phyloP scores from a whole-genome alignment of 345 rosid genomes.

The Populus deltoides region DNA sequence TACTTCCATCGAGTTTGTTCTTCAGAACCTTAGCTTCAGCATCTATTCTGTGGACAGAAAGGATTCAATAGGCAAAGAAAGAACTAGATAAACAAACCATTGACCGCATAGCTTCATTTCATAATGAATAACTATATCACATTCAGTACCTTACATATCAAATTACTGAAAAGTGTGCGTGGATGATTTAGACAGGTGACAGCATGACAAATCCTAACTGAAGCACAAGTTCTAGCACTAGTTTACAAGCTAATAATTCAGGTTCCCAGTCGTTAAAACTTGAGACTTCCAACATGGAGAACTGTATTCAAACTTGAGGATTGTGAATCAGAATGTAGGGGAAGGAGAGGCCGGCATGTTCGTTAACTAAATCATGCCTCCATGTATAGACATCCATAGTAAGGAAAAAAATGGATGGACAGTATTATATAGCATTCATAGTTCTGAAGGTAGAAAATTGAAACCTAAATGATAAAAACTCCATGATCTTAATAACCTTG shows the following conservation, averaged over 20 bases:
- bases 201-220: background rate
- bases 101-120: background rate
- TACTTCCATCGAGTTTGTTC: constrained; percentile 58
- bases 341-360: background rate
- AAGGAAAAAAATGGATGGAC: background rate
- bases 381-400: background rate
- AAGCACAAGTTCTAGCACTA: background rate
- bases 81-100: constrained; percentile 2
- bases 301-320: background rate
- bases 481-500: constrained; percentile 50
- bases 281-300: background rate
- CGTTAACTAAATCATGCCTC: background rate
- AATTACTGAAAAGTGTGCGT: background rate
- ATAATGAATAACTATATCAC: background rate
- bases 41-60: constrained; percentile 57
- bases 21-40: constrained; percentile 64
- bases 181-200: background rate
- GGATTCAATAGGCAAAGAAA: constrained; percentile 12
- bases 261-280: background rate
- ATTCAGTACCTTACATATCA: background rate
- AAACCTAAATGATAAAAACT: constrained; percentile 2
- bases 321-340: background rate
- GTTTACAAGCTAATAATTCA: background rate
- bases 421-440: background rate
- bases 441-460: background rate